Base-by-base conservation (phyloP, 2,329 filamentous ascomycete genomes). In the Fusarium mexicanum region DNA sequence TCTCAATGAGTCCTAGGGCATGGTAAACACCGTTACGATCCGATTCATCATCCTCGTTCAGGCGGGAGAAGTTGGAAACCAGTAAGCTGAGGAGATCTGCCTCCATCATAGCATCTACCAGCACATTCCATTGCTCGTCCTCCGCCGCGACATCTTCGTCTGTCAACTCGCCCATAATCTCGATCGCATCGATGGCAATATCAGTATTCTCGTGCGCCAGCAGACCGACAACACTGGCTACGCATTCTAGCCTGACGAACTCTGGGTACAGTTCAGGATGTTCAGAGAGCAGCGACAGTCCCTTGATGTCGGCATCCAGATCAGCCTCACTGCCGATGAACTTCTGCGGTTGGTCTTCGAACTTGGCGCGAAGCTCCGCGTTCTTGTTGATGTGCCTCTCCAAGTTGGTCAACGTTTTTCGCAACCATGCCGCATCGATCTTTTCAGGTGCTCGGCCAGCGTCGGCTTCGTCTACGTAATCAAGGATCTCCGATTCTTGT, bases 131-230 rank as follows among this genome's bases (percentile, higher is more conserved):
- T 78, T 98, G 91, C 63, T 90, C 90, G 76, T 95, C 91, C 68
- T 92, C 91, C 5, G 93, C 94, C 47, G 91, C 88, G 5, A 98
- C 94, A 79, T 98, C 96, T 80, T 99, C 95, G 78, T 98, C 96
- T 20, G 94, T 97, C 75, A 98, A 85, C 84, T 99, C 96, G 64
- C 91, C 92, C 58, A 99, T 90, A 53, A 98, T 93, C 84, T 98
- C 93, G 57, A 98, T 91, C 2, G 93, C 94, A 72, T 93, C 94
- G 77, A 98, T 97, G 17, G 96, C 95, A 74, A 99, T 97, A 79
- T 99, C 96, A 2, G 95, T 96, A 81, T 99, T 99, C 78, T 99
- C 96, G 81, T 99, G 96, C 22, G 96, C 92, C 55, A 99, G 85
- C 60, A 99, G 84, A 5, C 92, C 90, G 4, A 97, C 94, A 58